phyloP scores from a whole-genome alignment of 208 protist species.

The Leishmania lainsoni region DNA sequence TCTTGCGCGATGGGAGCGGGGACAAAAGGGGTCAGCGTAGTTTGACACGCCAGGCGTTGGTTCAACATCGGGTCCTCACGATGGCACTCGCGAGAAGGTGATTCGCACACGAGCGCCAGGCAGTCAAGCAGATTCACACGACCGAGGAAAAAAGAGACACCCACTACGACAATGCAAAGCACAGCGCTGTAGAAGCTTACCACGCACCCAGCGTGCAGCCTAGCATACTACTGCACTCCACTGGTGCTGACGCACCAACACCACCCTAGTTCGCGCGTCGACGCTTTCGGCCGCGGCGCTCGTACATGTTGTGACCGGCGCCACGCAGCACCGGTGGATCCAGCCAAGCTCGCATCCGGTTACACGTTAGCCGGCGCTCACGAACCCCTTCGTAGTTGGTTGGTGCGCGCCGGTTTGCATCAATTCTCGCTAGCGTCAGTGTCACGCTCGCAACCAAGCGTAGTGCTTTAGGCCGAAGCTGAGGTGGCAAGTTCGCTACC shows the following conservation, averaged over 20 bases:
- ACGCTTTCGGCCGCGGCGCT: constrained; percentile 75
- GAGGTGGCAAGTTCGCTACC: constrained; percentile 77
- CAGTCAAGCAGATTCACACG: not conserved
- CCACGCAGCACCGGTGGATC: constrained; percentile 85
- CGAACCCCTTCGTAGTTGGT: constrained; percentile 76
- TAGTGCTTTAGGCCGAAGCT: constrained; percentile 85
- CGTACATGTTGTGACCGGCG: constrained; percentile 87
- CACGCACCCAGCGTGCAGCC: not conserved
- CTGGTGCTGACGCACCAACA: not conserved
- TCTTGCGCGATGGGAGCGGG: not conserved
- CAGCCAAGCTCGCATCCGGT: constrained; percentile 78
- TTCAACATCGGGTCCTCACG: not conserved
- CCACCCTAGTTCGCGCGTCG: constrained; percentile 23
- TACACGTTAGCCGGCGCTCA: constrained; percentile 53
- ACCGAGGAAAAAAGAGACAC: not conserved
- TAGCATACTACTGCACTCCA: not conserved
- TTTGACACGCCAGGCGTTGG: not conserved
- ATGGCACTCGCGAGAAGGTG: not conserved
- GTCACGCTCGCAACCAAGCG: constrained; percentile 66
- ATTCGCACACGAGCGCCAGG: not conserved
- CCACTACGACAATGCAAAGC: not conserved
- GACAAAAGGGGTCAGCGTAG: not conserved
- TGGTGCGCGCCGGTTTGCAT: constrained; percentile 71
- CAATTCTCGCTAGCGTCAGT: constrained; percentile 80
- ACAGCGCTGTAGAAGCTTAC: not conserved